Percentiles rank a stretch among this genome's conserved stretches.
Evolutionary conservation across 225 moss, liverwort and hornwort genomes (phyloP).

Genomic region (Pleurozium schreberi): DNA sequence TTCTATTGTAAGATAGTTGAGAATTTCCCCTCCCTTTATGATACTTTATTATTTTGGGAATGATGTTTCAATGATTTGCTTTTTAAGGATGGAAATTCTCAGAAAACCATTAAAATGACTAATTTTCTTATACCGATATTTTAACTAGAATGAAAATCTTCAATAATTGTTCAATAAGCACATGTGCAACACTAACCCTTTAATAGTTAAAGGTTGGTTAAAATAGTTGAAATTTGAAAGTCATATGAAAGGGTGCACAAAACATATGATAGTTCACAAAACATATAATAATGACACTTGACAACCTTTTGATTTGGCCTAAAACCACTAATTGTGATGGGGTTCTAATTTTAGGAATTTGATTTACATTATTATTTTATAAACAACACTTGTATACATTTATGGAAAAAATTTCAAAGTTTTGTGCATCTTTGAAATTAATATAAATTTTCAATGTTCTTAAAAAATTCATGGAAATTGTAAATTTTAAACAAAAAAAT

Average conservation of each 20-base stretch:
- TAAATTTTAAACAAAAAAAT: neutral
- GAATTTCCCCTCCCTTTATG: accelerated
- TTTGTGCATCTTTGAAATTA: neutral
- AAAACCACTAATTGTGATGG: neutral
- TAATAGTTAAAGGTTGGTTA: accelerated
- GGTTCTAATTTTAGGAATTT: neutral
- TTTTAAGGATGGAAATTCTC: neutral
- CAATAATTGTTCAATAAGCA: neutral
- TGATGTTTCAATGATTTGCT: too few species aligned
- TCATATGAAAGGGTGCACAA: neutral
- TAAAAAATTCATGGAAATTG: neutral
- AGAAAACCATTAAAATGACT: neutral
- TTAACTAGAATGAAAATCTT: neutral
- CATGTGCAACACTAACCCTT: too few species aligned
- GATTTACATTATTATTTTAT: too few species aligned
- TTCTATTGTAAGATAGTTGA: neutral
- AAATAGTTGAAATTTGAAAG: neutral
- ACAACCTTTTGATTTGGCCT: neutral
- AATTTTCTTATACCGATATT: neutral
- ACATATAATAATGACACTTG: neutral
- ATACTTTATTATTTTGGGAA: neutral
- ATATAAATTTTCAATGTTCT: neutral
- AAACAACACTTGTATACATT: accelerated
- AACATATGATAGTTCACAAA: neutral
- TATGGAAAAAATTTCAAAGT: neutral